Conservation (phyloP, 169 alveolate genomes). For the Eimeria zaria region DNA sequence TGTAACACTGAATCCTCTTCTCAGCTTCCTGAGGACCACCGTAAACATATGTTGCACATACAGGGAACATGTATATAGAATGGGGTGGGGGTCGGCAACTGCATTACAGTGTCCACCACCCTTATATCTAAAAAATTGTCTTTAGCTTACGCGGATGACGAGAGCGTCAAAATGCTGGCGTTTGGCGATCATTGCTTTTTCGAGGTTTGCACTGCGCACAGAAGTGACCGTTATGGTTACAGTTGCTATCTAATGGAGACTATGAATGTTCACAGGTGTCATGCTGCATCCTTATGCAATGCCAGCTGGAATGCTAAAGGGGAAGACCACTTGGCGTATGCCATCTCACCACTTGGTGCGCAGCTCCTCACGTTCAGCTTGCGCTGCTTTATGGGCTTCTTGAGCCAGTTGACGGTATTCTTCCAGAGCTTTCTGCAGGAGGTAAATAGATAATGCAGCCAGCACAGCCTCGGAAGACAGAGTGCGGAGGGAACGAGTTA, state of each 20-base stretch:
- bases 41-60: not conserved
- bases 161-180: slow-evolving; percentile 66
- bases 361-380: slow-evolving; percentile 76
- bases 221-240: not conserved
- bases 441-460: not conserved
- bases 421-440: slow-evolving; percentile 68
- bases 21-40: slow-evolving; percentile 50
- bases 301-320: not conserved
- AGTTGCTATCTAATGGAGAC: not conserved
- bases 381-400: slow-evolving; percentile 80
- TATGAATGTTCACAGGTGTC: not conserved
- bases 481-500: not conserved
- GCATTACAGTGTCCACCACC: not conserved
- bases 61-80: not conserved
- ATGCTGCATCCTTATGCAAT: not conserved
- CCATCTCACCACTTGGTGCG: slow-evolving; percentile 35
- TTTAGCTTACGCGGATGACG: slow-evolving; percentile 39
- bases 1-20: slow-evolving; percentile 62
- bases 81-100: not conserved
- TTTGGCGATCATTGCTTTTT: slow-evolving; percentile 54
- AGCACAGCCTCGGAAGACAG: not conserved
- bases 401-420: slow-evolving; percentile 78
- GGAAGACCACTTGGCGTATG: not conserved
- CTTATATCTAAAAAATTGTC: not conserved
- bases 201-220: slow-evolving; percentile 68